Evolutionary conservation across 768 basidiomycete genomes (phyloP).

Genomic region (Tulasnella sp.): DNA sequence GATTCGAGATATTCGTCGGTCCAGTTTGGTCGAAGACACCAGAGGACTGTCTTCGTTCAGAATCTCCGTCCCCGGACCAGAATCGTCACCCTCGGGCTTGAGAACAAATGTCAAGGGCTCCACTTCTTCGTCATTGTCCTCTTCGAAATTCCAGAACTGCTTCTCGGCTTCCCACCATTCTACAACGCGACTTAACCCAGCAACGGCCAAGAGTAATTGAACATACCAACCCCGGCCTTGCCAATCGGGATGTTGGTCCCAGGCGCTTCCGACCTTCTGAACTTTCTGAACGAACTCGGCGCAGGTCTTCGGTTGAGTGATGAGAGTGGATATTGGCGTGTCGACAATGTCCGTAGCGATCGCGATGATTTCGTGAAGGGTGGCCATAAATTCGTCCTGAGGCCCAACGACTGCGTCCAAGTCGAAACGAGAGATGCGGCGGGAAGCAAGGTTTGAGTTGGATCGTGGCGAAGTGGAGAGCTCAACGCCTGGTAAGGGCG

Average conservation of each 20-base stretch:
- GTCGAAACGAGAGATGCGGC: constrained; percentile 72
- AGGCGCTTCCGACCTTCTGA: constrained; percentile 82
- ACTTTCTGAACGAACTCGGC: constrained; percentile 81
- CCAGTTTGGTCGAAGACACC: constrained; percentile 2
- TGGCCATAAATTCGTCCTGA: constrained; percentile 78
- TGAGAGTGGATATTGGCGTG: constrained; percentile 77
- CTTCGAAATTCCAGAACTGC: constrained; percentile 98
- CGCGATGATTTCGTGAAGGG: constrained; percentile 82
- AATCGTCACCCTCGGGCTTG: constrained; percentile 62
- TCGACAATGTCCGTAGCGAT: constrained; percentile 91
- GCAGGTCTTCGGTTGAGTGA: constrained; percentile 73
- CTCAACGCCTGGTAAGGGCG: constrained; percentile 55
- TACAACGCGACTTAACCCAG: constrained; percentile 89
- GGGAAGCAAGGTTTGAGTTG: constrained; percentile 36
- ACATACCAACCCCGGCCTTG: constrained; percentile 98
- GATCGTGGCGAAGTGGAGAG: neutral
- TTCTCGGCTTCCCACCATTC: constrained; percentile 99
- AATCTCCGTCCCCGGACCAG: constrained; percentile 36
- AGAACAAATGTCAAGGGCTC: constrained; percentile 90
- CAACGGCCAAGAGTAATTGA: constrained; percentile 88
- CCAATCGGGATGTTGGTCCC: constrained; percentile 98
- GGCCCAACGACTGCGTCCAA: constrained; percentile 31
- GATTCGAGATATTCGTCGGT: neutral
- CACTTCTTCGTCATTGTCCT: constrained; percentile 72
- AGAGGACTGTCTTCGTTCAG: constrained; percentile 7